These are phyloP conservation scores for Iberis pinnata DNA, from an alignment of 345 rosid species.

Conservation along the genomic window DNA sequence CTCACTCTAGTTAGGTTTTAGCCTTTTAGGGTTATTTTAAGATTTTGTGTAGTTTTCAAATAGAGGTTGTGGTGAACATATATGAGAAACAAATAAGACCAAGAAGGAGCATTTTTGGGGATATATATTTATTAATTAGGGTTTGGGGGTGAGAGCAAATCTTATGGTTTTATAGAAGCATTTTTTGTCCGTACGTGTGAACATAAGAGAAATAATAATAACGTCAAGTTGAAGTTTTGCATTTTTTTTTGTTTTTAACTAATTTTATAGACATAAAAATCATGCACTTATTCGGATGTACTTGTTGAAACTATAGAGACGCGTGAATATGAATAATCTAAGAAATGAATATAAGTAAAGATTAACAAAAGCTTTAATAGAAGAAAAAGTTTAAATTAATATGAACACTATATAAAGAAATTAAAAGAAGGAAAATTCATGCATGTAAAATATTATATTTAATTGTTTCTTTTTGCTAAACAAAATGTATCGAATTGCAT, in stretches of 20 bases:
- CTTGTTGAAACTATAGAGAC: constrained; percentile 11
- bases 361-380: constrained; percentile 10
- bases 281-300: constrained; percentile 18
- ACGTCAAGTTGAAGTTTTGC: constrained; percentile 32
- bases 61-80: constrained; percentile 1
- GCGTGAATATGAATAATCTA: constrained; percentile 25
- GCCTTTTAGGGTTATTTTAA: no score
- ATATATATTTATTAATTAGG: constrained; percentile 13
- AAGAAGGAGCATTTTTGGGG: not conserved
- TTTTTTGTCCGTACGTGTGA: constrained; percentile 28
- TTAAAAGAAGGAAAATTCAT: constrained; percentile 17
- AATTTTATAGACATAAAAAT: constrained; percentile 11
- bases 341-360: constrained; percentile 12
- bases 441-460: constrained; percentile 23
- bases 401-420: constrained; percentile 25
- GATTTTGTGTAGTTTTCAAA: not conserved
- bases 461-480: constrained; percentile 9
- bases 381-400: constrained; percentile 15
- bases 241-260: not conserved
- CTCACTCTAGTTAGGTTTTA: not conserved
- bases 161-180: constrained; percentile 22
- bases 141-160: constrained; percentile 6
- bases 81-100: constrained; percentile 10
- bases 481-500: no score
- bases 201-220: constrained; percentile 12